Conservation (phyloP, 2,329 filamentous ascomycete species). For the Trichoderma endophyticum region DNA sequence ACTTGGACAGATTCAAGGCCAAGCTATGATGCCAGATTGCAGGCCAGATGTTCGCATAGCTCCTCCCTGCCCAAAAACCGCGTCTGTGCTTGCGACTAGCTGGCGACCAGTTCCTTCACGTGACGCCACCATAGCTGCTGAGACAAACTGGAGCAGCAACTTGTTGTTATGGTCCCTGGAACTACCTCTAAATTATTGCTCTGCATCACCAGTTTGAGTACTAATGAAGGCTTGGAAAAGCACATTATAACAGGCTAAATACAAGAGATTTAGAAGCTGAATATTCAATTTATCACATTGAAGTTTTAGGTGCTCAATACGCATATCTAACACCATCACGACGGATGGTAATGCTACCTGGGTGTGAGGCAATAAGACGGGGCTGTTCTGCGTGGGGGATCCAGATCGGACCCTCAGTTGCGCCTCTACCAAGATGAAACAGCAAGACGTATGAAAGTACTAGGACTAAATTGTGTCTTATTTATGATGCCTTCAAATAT, state of each 20-base stretch:
- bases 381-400: background rate
- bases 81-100: conserved; percentile 10
- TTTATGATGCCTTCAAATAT: background rate
- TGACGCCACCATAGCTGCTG: conserved; percentile 23
- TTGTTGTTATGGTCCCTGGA: background rate
- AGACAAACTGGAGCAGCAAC: background rate
- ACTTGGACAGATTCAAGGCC: conserved; percentile 13
- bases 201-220: background rate
- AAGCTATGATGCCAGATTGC: conserved; percentile 45
- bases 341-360: background rate
- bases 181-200: background rate
- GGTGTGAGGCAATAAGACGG: background rate
- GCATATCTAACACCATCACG: background rate
- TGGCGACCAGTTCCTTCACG: background rate
- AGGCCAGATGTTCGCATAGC: conserved; percentile 33
- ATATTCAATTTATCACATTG: background rate
- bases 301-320: background rate
- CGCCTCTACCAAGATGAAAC: background rate
- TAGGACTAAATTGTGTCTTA: background rate
- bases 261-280: background rate
- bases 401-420: background rate
- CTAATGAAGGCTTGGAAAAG: too few relatives aligned
- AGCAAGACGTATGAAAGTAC: background rate
- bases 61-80: conserved; percentile 27
- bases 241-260: too few relatives aligned